These are phyloP conservation scores for Irpex sp. DNA, from an alignment of 1,284 basidiomycete genomes.

Conservation along the genomic window DNA sequence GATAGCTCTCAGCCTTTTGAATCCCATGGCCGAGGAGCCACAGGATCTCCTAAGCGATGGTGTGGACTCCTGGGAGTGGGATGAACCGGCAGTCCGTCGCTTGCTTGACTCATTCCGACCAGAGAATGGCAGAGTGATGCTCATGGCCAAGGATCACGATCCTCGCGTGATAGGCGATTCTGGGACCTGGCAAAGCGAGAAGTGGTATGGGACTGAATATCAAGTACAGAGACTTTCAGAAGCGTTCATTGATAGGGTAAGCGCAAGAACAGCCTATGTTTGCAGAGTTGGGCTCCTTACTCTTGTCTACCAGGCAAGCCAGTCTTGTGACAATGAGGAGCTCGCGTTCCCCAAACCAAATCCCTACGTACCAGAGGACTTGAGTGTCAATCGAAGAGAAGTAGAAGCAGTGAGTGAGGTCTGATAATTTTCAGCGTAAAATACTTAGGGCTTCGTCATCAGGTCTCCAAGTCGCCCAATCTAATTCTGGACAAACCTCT, in stretches of 20 bases:
- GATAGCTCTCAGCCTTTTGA: slow-evolving; percentile 17
- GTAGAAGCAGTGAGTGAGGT: slow-evolving; percentile 27
- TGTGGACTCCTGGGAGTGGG: slow-evolving; percentile 18
- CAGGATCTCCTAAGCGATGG: slow-evolving; percentile 19
- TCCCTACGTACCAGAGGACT: slow-evolving; percentile 51
- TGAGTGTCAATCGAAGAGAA: slow-evolving; percentile 49
- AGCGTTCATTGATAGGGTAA: slow-evolving; percentile 39
- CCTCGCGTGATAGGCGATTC: slow-evolving; percentile 32
- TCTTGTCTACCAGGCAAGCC: slow-evolving; percentile 28
- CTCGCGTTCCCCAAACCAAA: slow-evolving; percentile 34
- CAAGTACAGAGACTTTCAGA: slow-evolving; percentile 36
- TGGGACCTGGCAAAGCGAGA: slow-evolving; percentile 38
- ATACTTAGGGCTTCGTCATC: not conserved
- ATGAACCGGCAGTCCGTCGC: slow-evolving; percentile 18
- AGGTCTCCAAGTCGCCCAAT: slow-evolving; percentile 21
- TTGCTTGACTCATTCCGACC: slow-evolving; percentile 23
- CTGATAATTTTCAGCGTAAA: not conserved
- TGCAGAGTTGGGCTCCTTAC: not conserved
- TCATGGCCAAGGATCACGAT: slow-evolving; percentile 32
- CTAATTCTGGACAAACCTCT: slow-evolving; percentile 16
- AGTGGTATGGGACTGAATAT: slow-evolving; percentile 56
- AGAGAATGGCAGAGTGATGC: slow-evolving; percentile 41
- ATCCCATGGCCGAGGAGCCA: slow-evolving; percentile 17
- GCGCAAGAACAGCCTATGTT: not conserved
- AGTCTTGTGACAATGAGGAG: slow-evolving; percentile 15